Conservation (phyloP, 768 basidiomycete species). For the Dioszegia crocea region DNA sequence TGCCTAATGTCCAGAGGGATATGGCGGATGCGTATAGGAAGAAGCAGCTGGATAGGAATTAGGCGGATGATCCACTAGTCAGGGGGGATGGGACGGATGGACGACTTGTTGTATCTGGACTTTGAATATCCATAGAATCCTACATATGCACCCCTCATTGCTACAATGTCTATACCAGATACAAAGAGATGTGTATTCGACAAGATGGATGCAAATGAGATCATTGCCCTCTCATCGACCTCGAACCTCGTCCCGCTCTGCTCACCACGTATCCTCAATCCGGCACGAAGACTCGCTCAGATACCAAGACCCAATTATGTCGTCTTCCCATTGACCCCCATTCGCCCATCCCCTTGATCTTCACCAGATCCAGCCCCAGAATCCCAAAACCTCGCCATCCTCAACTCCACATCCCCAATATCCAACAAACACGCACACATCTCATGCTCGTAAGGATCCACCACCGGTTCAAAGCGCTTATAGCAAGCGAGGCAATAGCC, state of each 20-base stretch:
- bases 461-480: not conserved
- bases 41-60: constrained; percentile 32
- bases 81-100: not conserved
- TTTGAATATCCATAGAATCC: not conserved
- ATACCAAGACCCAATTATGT: no score
- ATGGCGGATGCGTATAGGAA: constrained; percentile 82
- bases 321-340: no score
- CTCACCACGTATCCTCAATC: no score
- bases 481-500: not conserved
- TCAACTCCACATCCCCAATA: constrained; percentile 8
- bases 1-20: constrained; percentile 81
- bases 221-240: not conserved
- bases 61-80: no score
- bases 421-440: constrained; percentile 15
- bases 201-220: no score
- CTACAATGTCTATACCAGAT: not conserved
- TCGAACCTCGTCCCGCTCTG: not conserved
- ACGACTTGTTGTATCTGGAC: not conserved
- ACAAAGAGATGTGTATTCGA: not conserved
- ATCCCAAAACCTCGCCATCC: constrained; percentile 16
- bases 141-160: not conserved
- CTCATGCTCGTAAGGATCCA: not conserved
- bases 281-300: no score
- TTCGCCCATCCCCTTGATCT: not conserved
- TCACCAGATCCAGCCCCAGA: not conserved